A percentile compares a stretch with the other conserved stretches of the same genome.
These are phyloP conservation scores for Fusarium dimerum DNA, from an alignment of 2,329 filamentous ascomycete species.

Conservation along the genomic window DNA sequence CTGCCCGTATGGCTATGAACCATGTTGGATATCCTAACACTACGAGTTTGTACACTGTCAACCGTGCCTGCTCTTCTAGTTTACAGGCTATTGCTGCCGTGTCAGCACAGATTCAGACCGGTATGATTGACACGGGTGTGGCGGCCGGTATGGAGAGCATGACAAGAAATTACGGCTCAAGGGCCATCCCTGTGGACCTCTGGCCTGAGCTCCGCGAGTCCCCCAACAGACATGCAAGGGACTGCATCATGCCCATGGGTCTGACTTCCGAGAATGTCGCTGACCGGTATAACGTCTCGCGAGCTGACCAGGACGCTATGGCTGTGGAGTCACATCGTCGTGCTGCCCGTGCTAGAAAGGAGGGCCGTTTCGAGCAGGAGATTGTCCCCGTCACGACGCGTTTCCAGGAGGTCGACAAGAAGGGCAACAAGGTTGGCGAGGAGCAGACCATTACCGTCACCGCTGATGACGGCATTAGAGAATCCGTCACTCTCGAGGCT, in stretches of 20 bases:
- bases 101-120: slow-evolving; percentile 73
- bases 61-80: slow-evolving; percentile 80
- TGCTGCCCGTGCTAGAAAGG: slow-evolving; percentile 68
- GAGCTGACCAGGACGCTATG: slow-evolving; percentile 81
- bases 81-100: slow-evolving; percentile 76
- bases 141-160: slow-evolving; percentile 95
- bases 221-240: slow-evolving; percentile 66
- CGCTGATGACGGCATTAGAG: slow-evolving; percentile 81
- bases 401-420: slow-evolving; percentile 65
- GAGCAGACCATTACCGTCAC: slow-evolving; percentile 66
- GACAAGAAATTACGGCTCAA: slow-evolving; percentile 84
- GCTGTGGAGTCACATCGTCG: slow-evolving; percentile 73
- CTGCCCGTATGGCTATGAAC: slow-evolving; percentile 86
- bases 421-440: slow-evolving; percentile 55
- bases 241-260: slow-evolving; percentile 95
- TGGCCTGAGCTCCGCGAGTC: slow-evolving; percentile 74
- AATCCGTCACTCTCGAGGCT: slow-evolving; percentile 66
- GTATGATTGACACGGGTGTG: slow-evolving; percentile 72
- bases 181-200: slow-evolving; percentile 80
- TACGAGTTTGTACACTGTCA: slow-evolving; percentile 82
- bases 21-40: slow-evolving; percentile 75
- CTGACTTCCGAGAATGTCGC: slow-evolving; percentile 89
- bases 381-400: slow-evolving; percentile 78
- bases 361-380: slow-evolving; percentile 73
- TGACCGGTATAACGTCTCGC: slow-evolving; percentile 68